Percentiles rank a stretch among this genome's conserved stretches.
These are phyloP conservation scores for Saccharomyces uvarum DNA, from an alignment of 1,139 yeast species.

Conservation along the genomic window DNA sequence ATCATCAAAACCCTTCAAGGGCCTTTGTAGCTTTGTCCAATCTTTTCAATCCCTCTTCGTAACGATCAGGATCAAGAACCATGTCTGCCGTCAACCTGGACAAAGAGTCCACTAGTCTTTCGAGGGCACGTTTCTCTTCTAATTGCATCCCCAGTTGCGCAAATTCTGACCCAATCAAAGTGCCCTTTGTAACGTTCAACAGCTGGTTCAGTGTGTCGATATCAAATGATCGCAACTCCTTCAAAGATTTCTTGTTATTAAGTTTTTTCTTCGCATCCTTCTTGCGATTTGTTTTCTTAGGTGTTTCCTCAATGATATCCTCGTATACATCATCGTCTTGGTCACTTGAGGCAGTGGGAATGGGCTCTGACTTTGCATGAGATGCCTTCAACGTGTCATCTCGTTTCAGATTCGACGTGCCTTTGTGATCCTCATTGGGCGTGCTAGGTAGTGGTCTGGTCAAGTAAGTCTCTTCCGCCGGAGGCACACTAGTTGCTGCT, in stretches of 20 bases:
- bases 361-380: neutral
- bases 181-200: slow-evolving; percentile 54
- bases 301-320: slow-evolving; percentile 10
- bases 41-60: slow-evolving; percentile 72
- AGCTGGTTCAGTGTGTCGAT: slow-evolving; percentile 51
- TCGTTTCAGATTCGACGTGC: slow-evolving; percentile 2
- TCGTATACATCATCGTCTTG: slow-evolving; percentile 13
- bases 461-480: slow-evolving; percentile 12
- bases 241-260: slow-evolving; percentile 9
- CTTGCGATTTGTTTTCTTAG: slow-evolving; percentile 4
- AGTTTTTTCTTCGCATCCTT: slow-evolving; percentile 4
- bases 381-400: neutral
- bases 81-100: slow-evolving; percentile 83
- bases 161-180: slow-evolving; percentile 44
- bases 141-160: slow-evolving; percentile 64
- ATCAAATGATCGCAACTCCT: slow-evolving; percentile 44
- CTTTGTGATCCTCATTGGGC: slow-evolving; percentile 8
- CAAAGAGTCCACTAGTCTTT: slow-evolving; percentile 76
- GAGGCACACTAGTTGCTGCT: slow-evolving; percentile 11
- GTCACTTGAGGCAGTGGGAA: neutral
- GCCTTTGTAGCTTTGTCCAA: slow-evolving; percentile 75
- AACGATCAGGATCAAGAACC: slow-evolving; percentile 72
- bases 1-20: slow-evolving; percentile 60
- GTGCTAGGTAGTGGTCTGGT: slow-evolving; percentile 18
- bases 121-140: slow-evolving; percentile 71